A percentile compares a stretch with the other conserved stretches of the same genome.
Evolutionary conservation across 805 yeast genomes (phyloP).

Genomic region (Hanseniaspora mollemarum): DNA sequence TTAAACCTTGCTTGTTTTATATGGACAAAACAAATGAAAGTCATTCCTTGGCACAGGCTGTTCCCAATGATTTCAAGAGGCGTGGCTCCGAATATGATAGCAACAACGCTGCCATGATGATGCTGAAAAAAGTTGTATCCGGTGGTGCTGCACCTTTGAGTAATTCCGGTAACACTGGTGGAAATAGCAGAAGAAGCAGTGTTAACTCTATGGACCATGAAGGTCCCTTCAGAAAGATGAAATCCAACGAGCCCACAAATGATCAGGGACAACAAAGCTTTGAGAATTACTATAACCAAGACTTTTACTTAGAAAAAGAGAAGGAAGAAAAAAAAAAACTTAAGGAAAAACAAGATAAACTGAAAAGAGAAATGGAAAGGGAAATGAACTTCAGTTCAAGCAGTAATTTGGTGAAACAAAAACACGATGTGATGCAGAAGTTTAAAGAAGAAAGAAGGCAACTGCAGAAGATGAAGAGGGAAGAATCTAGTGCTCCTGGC

Average conservation of each 20-base stretch:
- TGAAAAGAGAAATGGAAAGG: constrained; percentile 12
- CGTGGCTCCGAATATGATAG: not conserved
- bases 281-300: constrained; percentile 1
- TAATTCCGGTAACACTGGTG: not conserved
- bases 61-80: not conserved
- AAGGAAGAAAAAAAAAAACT: constrained; percentile 3
- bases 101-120: constrained; percentile 7
- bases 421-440: constrained; percentile 3
- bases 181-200: constrained; percentile 1
- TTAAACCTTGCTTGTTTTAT: constrained; percentile 13
- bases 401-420: constrained; percentile 3
- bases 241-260: not conserved
- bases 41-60: not conserved
- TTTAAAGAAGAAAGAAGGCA: constrained; percentile 6
- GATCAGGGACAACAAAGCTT: not conserved
- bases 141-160: not conserved
- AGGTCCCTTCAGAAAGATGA: not conserved
- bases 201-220: not conserved
- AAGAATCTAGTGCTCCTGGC: not conserved
- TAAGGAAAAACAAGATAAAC: not conserved
- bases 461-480: not conserved
- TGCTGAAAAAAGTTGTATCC: constrained; percentile 12
- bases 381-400: not conserved
- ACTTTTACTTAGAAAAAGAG: not conserved
- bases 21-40: not conserved